These are phyloP conservation scores for Chalara sp. DNA, from an alignment of 2,329 filamentous ascomycete species.

Conservation along the genomic window DNA sequence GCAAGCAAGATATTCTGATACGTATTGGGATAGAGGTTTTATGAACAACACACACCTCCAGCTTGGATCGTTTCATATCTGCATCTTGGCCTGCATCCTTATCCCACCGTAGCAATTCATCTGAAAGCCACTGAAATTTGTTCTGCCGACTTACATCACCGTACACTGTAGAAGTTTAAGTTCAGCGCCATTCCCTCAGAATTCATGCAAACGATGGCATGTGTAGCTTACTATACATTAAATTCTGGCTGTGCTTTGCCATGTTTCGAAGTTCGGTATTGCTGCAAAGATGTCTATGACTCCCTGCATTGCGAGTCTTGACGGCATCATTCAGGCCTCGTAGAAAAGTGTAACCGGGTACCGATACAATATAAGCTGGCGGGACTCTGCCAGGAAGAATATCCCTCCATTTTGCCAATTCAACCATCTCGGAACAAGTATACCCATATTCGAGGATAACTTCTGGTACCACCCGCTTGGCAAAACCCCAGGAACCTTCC, in stretches of 20 bases:
- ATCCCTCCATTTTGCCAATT: constrained; percentile 22
- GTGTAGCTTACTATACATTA: constrained; percentile 16
- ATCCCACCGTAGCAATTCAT: constrained; percentile 22
- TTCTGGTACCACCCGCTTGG: constrained; percentile 16
- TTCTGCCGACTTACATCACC: constrained; percentile 18
- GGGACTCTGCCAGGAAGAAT: constrained; percentile 18
- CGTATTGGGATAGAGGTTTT: not conserved
- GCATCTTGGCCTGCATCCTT: constrained; percentile 6
- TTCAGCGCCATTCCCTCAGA: no score
- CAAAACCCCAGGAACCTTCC: constrained; percentile 25
- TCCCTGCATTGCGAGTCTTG: constrained; percentile 17
- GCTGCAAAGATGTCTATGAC: constrained; percentile 24
- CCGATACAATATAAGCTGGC: constrained; percentile 11
- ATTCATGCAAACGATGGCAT: no score
- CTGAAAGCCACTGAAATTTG: constrained; percentile 20
- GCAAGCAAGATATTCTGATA: no score
- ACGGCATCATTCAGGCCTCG: constrained; percentile 20
- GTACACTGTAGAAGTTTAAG: constrained; percentile 11
- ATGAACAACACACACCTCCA: constrained; percentile 9
- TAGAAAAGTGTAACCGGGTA: constrained; percentile 14
- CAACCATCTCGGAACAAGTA: constrained; percentile 24
- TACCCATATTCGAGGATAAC: constrained; percentile 16
- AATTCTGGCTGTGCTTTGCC: constrained; percentile 18
- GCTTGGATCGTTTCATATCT: constrained; percentile 12
- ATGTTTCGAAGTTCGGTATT: constrained; percentile 21